Evolutionary conservation across 2,329 filamentous ascomycete species (phyloP), one percentile per base, ranked within the genome.

Genomic region (Penicillium digitatum): DNA sequence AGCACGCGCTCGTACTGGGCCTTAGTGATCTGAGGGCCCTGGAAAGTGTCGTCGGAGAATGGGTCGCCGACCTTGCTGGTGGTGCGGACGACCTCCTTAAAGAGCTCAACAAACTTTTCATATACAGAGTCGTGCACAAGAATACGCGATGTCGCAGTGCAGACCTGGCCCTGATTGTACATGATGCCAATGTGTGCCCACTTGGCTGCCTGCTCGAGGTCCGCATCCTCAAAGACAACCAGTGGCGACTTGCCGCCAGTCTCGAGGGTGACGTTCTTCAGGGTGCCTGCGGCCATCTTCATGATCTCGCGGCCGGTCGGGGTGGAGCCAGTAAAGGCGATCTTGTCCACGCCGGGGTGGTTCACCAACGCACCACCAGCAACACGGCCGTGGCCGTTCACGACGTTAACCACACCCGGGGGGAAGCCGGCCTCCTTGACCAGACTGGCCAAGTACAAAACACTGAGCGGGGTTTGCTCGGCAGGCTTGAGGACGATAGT

Each of bases 81-180:
- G 12, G 62, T 57, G 26, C 60, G 62, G 8, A 70, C 67, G 11
- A 61, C 66, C 37, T 69, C 61, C 54, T 70, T 69, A 60, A 72
- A 72, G 39, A 67, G 63, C 3, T 59, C 54, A 38, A 72, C 58
- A 22, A 72, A 72, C 54, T 68, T 62, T 10, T 72, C 69, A 29
- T 71, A 70, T 37, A 71, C 62, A 8, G 67, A 69, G 18, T 70
- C 81, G 48, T 88, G 84, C 2, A 88, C 85, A 1, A 87, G 73
- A 11, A 89, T 79, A 12, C 85, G 79, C 11, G 83, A 85, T 0
- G 82, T 86, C 8, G 85, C 83, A 12, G 82, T 83, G 73, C 85
- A 88, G 18, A 87, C 79, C 67, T 88, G 85, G 16, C 85, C 85
- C 64, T 80, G 77, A 67, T 87, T 86, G 37, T 76, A 79, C 76